phyloP scores from a whole-genome alignment of 345 rosid genomes.

The Euclidium syriacum region DNA sequence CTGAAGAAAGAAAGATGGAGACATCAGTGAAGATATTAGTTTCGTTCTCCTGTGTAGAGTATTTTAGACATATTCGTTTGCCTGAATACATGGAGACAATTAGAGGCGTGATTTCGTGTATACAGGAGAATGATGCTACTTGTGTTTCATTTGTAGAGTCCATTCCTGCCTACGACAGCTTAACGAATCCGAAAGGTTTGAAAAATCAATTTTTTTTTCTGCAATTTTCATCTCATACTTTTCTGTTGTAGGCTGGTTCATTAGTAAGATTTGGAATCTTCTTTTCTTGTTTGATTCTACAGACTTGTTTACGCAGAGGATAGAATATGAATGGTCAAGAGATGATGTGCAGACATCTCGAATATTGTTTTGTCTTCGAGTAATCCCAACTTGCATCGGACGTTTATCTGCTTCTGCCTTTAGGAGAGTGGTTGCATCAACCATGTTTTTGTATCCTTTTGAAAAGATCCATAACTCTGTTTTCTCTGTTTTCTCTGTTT shows the following conservation, averaged over 20 bases:
- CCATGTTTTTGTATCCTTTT: constrained; percentile 88
- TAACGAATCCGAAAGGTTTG: constrained; percentile 68
- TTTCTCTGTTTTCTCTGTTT: background rate
- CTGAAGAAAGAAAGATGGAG: constrained; percentile 52
- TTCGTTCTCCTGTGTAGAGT: constrained; percentile 79
- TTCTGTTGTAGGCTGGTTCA: background rate
- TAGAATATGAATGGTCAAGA: constrained; percentile 63
- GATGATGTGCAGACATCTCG: constrained; percentile 97
- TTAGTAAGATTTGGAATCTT: background rate
- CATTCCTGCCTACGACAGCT: constrained; percentile 59
- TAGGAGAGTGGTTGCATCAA: constrained; percentile 65
- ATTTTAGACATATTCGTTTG: constrained; percentile 75
- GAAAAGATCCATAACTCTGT: background rate
- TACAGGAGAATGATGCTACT: constrained; percentile 72
- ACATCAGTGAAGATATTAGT: constrained; percentile 64
- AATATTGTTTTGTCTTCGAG: constrained; percentile 75
- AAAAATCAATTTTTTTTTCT: constrained; percentile 3
- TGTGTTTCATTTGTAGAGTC: constrained; percentile 72
- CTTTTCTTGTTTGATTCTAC: background rate
- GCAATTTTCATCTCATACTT: background rate
- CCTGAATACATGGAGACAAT: constrained; percentile 89
- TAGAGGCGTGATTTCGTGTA: constrained; percentile 57
- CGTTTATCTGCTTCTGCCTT: constrained; percentile 52
- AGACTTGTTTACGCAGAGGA: constrained; percentile 31
- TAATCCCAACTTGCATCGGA: constrained; percentile 82